Percentiles rank a stretch among this genome's conserved stretches.
These are phyloP conservation scores for Moricandia moricandioides DNA, from an alignment of 345 rosid species.

Conservation along the genomic window DNA sequence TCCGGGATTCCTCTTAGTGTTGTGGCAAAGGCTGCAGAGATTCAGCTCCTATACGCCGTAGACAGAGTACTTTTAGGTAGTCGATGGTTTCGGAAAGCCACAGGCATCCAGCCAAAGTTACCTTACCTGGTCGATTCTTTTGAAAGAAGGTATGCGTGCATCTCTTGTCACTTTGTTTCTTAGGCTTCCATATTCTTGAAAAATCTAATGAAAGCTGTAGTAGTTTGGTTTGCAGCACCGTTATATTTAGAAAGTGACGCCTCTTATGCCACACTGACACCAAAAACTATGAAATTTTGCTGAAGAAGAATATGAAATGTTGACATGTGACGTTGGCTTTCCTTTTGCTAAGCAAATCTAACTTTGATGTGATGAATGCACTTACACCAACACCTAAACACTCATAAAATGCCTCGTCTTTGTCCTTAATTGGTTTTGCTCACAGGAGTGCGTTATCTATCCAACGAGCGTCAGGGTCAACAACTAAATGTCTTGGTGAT, in stretches of 20 bases:
- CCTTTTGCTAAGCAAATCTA: neutral
- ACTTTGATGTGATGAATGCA: neutral
- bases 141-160: slow-evolving; percentile 68
- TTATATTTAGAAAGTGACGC: neutral
- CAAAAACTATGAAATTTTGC: neutral
- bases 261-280: neutral
- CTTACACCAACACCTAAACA: neutral
- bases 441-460: slow-evolving; percentile 79
- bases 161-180: neutral
- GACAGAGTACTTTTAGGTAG: slow-evolving; percentile 82
- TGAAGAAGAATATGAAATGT: neutral
- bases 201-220: neutral
- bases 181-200: neutral
- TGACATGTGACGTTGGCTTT: neutral
- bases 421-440: slow-evolving; percentile 19
- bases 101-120: slow-evolving; percentile 91
- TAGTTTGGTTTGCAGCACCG: neutral
- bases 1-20: slow-evolving; percentile 81
- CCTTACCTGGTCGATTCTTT: slow-evolving; percentile 91
- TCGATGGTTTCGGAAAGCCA: slow-evolving; percentile 89
- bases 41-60: slow-evolving; percentile 75
- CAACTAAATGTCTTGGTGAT: slow-evolving; percentile 39
- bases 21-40: slow-evolving; percentile 93
- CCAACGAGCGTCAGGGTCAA: slow-evolving; percentile 53
- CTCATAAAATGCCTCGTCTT: neutral